A percentile compares a stretch with the other conserved stretches of the same genome.
phyloP scores from a whole-genome alignment of 75 land plant genomes.

The Pinus albicaulis region DNA sequence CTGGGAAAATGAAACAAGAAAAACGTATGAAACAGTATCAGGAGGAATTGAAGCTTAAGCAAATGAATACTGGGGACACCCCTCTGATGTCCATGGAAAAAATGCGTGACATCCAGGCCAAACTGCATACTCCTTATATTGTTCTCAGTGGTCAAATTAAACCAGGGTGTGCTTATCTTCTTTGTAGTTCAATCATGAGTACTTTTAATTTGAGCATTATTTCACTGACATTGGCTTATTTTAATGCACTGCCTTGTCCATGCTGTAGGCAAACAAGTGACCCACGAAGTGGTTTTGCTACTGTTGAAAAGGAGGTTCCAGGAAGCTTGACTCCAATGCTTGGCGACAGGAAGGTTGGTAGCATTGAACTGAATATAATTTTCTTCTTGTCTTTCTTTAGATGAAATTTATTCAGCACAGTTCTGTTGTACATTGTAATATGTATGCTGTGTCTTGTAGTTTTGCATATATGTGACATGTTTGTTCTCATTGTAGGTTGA shows the following conservation, averaged over 20 bases:
- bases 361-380: neutral
- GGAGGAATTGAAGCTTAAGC: constrained; percentile 90
- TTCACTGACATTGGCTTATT: neutral
- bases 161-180: constrained; percentile 68
- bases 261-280: constrained; percentile 88
- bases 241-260: neutral
- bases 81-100: constrained; percentile 89
- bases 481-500: constrained; percentile 58
- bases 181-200: neutral
- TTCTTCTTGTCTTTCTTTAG: neutral
- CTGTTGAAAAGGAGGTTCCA: constrained; percentile 83
- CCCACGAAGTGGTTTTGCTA: constrained; percentile 94
- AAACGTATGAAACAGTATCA: constrained; percentile 85
- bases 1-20: constrained; percentile 95
- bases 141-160: constrained; percentile 96
- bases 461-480: neutral
- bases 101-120: constrained; percentile 88
- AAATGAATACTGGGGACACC: constrained; percentile 93
- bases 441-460: neutral
- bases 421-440: neutral
- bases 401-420: neutral
- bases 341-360: constrained; percentile 77
- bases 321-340: constrained; percentile 98
- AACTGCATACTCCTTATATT: constrained; percentile 77
- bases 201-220: neutral